phyloP scores from a whole-genome alignment of 1,284 basidiomycete species.

The Melampsora occidentalis region DNA sequence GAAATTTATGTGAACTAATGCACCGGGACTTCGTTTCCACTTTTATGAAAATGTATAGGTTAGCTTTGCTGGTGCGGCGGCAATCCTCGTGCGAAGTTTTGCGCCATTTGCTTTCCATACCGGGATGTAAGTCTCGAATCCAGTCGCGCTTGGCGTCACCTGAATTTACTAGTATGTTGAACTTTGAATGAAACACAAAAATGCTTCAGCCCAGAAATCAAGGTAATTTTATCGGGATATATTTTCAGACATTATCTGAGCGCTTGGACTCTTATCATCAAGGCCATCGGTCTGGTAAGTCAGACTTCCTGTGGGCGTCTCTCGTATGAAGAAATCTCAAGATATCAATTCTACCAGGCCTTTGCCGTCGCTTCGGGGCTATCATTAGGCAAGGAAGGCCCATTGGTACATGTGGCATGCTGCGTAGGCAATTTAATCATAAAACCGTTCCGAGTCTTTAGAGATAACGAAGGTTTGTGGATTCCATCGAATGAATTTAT shows the following conservation, averaged over 20 bases:
- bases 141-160: neutral
- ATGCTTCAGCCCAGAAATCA: constrained; percentile 64
- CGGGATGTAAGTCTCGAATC: constrained; percentile 60
- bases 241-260: constrained; percentile 68
- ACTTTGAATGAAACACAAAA: neutral
- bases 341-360: constrained; percentile 44
- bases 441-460: constrained; percentile 30
- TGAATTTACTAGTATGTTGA: neutral
- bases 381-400: constrained; percentile 50
- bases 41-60: constrained; percentile 56
- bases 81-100: constrained; percentile 64
- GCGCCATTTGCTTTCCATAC: constrained; percentile 75
- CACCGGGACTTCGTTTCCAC: constrained; percentile 55
- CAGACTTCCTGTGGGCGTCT: neutral
- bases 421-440: constrained; percentile 52
- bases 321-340: neutral
- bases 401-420: constrained; percentile 52
- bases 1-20: neutral
- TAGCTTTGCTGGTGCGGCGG: constrained; percentile 65
- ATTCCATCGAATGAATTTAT: neutral
- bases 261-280: constrained; percentile 63
- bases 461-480: constrained; percentile 36
- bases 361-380: constrained; percentile 46
- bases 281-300: constrained; percentile 38
- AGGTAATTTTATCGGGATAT: constrained; percentile 71